Conservation (phyloP, 2,329 filamentous ascomycete species). For the Ceratocystis ficicola region DNA sequence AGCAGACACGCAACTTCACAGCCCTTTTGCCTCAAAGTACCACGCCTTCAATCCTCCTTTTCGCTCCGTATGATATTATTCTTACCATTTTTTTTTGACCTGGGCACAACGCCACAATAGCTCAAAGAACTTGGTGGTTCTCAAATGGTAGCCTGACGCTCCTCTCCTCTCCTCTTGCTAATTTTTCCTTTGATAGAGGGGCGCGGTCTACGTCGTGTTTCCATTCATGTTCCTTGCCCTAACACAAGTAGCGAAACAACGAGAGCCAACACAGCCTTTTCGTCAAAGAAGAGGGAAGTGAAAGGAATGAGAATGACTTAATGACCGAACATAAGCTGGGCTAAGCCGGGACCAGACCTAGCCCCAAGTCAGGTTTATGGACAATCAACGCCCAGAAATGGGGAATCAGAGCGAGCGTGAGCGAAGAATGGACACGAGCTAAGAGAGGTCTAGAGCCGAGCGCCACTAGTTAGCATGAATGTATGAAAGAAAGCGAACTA, state of each 20-base stretch:
- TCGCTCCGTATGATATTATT: background rate
- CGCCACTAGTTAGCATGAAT: background rate
- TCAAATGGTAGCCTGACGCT: background rate
- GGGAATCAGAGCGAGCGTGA: background rate
- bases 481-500: background rate
- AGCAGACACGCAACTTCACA: background rate
- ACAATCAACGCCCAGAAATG: background rate
- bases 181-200: background rate
- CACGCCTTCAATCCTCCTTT: conserved; percentile 3
- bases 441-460: background rate
- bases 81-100: background rate
- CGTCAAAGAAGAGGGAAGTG: background rate
- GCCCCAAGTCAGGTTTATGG: background rate
- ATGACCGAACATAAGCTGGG: background rate
- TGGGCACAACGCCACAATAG: background rate
- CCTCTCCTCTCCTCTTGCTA: background rate
- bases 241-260: conserved; percentile 7
- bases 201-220: background rate
- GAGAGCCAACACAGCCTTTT: background rate
- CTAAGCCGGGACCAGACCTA: background rate
- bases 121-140: background rate
- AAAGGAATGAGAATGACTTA: conserved; percentile 1
- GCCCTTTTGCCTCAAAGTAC: conserved; percentile 7
- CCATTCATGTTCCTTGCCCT: conserved; percentile 1
- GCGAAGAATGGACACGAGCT: too few relatives aligned